Base-by-base conservation (phyloP, 176 grass and related monocot species). In the Zea luxurians region DNA sequence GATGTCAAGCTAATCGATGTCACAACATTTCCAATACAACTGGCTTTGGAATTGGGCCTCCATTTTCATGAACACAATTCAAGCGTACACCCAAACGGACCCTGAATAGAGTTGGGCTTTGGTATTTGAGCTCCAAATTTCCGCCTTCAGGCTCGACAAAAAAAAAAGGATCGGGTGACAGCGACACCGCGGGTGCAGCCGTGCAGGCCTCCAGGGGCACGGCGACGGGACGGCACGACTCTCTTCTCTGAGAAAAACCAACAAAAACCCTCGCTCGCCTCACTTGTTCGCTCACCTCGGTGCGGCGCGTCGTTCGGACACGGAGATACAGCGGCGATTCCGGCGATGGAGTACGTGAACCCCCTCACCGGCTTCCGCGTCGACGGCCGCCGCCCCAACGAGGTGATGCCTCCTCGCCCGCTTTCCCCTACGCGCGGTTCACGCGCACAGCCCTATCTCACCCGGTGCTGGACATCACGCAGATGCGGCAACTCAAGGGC, bases 401-500 rank as follows among this genome's bases (percentile, higher is more conserved):
- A 97, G 79, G 93, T 91, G 55, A 60, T 2, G 58, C 67, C 15
- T 54, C 37, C 37, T 53, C 16, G 48, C 0, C 37, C 66, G n/a
- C 11, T 64, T 61, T 59, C 17, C 1, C 48, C 50, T 50, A 78
- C 20, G 36, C 13, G 42, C 0, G 40, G 17, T 83, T 69, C 37
- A 18, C 4, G 9, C 13, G 17, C 36, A 9, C 59, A 64, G 2
- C 34, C 58, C 74, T 8, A 37, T 17, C 74, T 87, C 40, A 71
- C 72, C 11, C 61, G 47, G 15, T 42, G 16, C n/a, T 21, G 13
- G 48, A 27, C 82, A 12, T 64, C 43, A 27, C 64, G 59, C 83
- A 99, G 92, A 99, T 95, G 96, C 89, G 92, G 79, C 90, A 99
- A 77, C 83, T 95, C 48, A 92, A 84, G 74, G 96, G 81, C 55